phyloP scores from a whole-genome alignment of 345 rosid genomes.

The Salix viminalis region DNA sequence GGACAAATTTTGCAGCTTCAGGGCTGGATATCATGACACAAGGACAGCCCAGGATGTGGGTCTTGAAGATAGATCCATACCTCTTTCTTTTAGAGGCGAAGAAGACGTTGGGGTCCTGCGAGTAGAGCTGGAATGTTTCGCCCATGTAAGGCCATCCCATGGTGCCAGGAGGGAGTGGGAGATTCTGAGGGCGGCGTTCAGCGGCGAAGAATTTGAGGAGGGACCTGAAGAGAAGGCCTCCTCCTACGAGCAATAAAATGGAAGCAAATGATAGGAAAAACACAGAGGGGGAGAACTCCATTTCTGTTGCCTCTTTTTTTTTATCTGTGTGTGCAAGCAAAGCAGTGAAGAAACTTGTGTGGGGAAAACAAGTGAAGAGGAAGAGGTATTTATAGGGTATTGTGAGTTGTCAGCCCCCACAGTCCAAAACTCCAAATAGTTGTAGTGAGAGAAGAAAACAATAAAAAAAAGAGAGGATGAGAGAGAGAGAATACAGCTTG shows the following conservation, averaged over 20 bases:
- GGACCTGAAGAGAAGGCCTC: slow-evolving; percentile 19
- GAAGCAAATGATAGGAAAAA: slow-evolving; percentile 22
- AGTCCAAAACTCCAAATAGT: background rate
- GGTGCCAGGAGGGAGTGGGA: slow-evolving; percentile 84
- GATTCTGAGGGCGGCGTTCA: background rate
- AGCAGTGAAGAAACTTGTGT: slow-evolving; percentile 13
- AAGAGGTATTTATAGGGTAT: slow-evolving; percentile 33
- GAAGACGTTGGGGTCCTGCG: slow-evolving; percentile 83
- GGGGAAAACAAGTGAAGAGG: slow-evolving; percentile 9
- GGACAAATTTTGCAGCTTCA: slow-evolving; percentile 74
- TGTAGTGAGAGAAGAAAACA: too few species aligned
- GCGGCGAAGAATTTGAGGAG: slow-evolving; percentile 25
- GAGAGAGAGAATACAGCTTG: slow-evolving; percentile 38
- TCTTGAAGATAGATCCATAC: slow-evolving; percentile 80
- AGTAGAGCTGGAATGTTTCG: slow-evolving; percentile 81
- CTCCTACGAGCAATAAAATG: slow-evolving; percentile 9
- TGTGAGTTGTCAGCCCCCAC: background rate
- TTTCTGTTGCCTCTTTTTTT: background rate
- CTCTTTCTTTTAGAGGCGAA: slow-evolving; percentile 60
- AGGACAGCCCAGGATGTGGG: slow-evolving; percentile 77
- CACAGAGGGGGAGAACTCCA: slow-evolving; percentile 30
- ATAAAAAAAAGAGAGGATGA: background rate
- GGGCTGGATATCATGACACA: slow-evolving; percentile 89
- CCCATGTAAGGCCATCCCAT: slow-evolving; percentile 86
- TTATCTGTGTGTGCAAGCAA: background rate